Evolutionary conservation across 2,329 filamentous ascomycete genomes (phyloP).

Genomic region (Fusarium haematococcum): DNA sequence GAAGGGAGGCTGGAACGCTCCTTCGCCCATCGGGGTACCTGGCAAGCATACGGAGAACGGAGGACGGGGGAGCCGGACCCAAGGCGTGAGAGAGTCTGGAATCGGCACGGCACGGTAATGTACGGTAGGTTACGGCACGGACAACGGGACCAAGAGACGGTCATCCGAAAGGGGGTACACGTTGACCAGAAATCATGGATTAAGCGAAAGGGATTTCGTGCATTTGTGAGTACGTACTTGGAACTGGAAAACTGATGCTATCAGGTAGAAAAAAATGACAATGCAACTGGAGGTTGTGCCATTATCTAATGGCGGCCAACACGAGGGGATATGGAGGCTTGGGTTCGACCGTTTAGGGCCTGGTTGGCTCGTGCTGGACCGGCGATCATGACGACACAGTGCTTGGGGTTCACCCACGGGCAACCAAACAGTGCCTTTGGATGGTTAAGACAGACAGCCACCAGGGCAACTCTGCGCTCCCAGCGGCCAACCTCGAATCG

Average conservation of each 20-base stretch:
- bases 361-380: constrained; percentile 8
- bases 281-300: neutral
- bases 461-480: neutral
- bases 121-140: constrained; percentile 21
- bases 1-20: neutral
- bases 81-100: neutral
- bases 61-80: constrained; percentile 7
- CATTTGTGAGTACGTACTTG: neutral
- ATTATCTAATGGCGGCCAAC: constrained; percentile 6
- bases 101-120: constrained; percentile 18
- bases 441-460: neutral
- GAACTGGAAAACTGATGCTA: constrained; percentile 5
- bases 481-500: neutral
- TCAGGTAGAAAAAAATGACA: constrained; percentile 6
- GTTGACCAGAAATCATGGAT: neutral
- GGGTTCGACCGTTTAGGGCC: constrained; percentile 15
- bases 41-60: constrained; percentile 3
- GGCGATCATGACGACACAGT: constrained; percentile 43
- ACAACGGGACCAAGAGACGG: neutral
- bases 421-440: neutral
- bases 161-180: neutral
- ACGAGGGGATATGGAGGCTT: constrained; percentile 25
- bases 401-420: constrained; percentile 13
- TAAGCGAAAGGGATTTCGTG: neutral
- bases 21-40: neutral